Evolutionary conservation across 495 filamentous ascomycete species (phyloP).

Genomic region (Trichoderma parareesei): DNA sequence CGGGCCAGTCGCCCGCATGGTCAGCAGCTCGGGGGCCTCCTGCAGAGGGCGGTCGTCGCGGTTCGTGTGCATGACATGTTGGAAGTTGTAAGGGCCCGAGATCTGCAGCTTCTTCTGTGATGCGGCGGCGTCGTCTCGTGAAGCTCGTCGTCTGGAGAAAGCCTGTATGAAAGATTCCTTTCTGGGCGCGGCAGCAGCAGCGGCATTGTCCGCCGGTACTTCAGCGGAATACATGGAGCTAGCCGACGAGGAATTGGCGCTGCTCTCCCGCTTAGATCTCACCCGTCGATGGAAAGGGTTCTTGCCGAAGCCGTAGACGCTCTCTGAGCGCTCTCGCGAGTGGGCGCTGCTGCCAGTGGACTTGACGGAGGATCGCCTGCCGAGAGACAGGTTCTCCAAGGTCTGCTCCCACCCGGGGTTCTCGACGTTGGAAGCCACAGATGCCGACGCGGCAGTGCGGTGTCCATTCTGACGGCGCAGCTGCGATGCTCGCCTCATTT

Average conservation of each 20-base stretch:
- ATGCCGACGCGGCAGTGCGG: constrained; percentile 38
- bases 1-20: constrained; percentile 52
- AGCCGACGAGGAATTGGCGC: constrained; percentile 29
- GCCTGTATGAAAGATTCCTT: constrained; percentile 35
- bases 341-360: constrained; percentile 38
- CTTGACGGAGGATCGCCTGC: constrained; percentile 42
- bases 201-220: constrained; percentile 20
- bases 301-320: constrained; percentile 46
- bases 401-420: constrained; percentile 36
- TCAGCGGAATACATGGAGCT: constrained; percentile 35
- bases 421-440: constrained; percentile 36
- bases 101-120: constrained; percentile 44
- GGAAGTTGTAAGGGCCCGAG: constrained; percentile 81
- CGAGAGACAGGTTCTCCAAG: constrained; percentile 32
- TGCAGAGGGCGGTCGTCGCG: constrained; percentile 36
- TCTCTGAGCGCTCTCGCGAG: constrained; percentile 37
- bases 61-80: constrained; percentile 73
- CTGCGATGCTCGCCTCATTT: constrained; percentile 39
- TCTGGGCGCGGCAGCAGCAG: constrained; percentile 16
- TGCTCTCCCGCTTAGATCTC: constrained; percentile 35
- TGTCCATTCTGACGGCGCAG: constrained; percentile 37
- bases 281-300: constrained; percentile 39
- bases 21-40: constrained; percentile 53
- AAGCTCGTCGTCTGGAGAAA: constrained; percentile 32
- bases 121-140: constrained; percentile 15